phyloP scores from a whole-genome alignment of 2,329 filamentous ascomycete genomes.

The Diaporthe vexans region DNA sequence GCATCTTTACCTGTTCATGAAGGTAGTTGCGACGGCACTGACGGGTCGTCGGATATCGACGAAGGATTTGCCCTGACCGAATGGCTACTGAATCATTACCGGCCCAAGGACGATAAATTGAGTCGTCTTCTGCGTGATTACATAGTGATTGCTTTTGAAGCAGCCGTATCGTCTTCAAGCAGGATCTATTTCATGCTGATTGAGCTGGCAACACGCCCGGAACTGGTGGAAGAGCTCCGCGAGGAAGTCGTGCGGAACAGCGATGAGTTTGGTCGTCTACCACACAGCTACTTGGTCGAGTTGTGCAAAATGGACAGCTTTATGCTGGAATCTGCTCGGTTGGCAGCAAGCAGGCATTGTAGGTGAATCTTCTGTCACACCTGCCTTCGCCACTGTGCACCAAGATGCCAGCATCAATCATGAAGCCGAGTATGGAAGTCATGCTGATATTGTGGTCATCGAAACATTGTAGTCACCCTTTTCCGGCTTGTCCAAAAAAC shows the following conservation, averaged over 20 bases:
- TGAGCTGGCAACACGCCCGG: constrained; percentile 38
- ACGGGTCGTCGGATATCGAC: background rate
- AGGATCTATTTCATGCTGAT: constrained; percentile 40
- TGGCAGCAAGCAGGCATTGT: constrained; percentile 18
- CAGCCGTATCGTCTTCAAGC: constrained; percentile 34
- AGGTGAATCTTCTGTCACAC: background rate
- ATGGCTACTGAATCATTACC: constrained; percentile 35
- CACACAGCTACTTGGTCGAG: constrained; percentile 3
- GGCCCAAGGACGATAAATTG: constrained; percentile 22
- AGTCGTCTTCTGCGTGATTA: constrained; percentile 37
- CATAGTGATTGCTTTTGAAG: constrained; percentile 42
- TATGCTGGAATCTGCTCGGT: constrained; percentile 10
- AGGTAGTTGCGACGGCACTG: background rate
- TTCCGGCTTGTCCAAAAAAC: constrained; percentile 14
- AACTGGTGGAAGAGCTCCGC: constrained; percentile 38
- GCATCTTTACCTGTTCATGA: background rate
- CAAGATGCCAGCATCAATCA: no score
- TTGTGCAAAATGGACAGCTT: constrained; percentile 29
- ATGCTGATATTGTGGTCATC: background rate
- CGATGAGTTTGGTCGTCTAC: background rate
- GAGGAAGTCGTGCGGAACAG: constrained; percentile 25
- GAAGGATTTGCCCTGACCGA: constrained; percentile 35
- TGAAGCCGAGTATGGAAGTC: background rate
- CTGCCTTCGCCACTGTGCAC: no score
- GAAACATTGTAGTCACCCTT: background rate